A percentile compares a stretch with the other conserved stretches of the same genome.
phyloP scores from a whole-genome alignment of 257 asterid genomes.

The Gynochthodes officinalis region DNA sequence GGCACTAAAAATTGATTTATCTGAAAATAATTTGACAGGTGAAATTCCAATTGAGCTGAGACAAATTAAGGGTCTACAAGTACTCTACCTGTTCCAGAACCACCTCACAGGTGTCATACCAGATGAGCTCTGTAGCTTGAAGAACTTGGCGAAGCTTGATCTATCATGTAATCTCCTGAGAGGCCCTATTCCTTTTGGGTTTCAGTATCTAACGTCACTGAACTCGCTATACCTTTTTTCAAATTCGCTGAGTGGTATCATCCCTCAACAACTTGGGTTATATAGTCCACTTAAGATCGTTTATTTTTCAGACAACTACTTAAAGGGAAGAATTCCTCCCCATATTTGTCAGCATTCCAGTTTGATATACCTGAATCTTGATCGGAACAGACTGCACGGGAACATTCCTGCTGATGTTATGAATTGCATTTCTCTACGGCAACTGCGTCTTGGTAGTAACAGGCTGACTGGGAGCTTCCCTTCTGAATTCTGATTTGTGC shows the following conservation, averaged over 20 bases:
- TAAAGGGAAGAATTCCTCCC: conserved; percentile 75
- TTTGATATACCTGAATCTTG: conserved; percentile 71
- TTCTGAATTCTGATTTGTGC: conserved; percentile 65
- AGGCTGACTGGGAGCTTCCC: conserved; percentile 64
- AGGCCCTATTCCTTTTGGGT: conserved; percentile 80
- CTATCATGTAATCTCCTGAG: conserved; percentile 69
- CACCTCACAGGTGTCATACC: conserved; percentile 78
- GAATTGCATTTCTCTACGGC: conserved; percentile 60
- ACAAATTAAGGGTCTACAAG: conserved; percentile 38
- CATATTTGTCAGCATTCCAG: conserved; percentile 51
- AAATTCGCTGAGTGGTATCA: conserved; percentile 58
- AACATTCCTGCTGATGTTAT: conserved; percentile 58
- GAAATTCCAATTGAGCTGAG: conserved; percentile 69
- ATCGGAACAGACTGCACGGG: conserved; percentile 58
- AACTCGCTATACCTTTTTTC: conserved; percentile 67
- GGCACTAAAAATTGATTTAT: conserved; percentile 66
- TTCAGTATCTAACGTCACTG: conserved; percentile 61
- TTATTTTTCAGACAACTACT: conserved; percentile 63
- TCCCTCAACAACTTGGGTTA: conserved; percentile 74
- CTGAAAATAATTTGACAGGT: conserved; percentile 70
- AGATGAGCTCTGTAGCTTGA: conserved; percentile 54
- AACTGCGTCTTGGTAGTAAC: conserved; percentile 65
- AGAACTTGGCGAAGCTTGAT: conserved; percentile 65
- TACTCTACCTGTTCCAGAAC: conserved; percentile 70
- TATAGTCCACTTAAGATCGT: conserved; percentile 74